Conservation (phyloP, 805 yeast species). For the Suhomyces xylopsoci region DNA sequence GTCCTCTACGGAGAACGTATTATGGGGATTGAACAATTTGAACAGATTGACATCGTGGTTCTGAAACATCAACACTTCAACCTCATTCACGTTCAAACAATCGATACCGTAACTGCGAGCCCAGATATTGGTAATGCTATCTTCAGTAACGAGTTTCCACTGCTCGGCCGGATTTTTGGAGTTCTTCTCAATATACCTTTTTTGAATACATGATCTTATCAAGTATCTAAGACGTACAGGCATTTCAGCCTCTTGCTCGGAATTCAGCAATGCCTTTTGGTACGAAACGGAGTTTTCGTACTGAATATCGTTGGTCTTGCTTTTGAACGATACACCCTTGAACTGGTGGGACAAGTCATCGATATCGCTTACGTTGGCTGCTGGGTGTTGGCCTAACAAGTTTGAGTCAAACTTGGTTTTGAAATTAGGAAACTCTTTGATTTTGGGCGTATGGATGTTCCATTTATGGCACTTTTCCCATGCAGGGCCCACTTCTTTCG, state of each 20-base stretch:
- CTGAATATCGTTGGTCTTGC: constrained; percentile 22
- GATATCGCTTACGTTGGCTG: constrained; percentile 1
- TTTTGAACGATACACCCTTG: constrained; percentile 1
- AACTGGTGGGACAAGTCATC: constrained; percentile 3
- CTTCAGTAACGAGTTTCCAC: constrained; percentile 67
- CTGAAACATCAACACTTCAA: constrained; percentile 41
- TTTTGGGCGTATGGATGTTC: constrained; percentile 44
- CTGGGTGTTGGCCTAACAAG: constrained; percentile 14
- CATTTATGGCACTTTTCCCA: constrained; percentile 50
- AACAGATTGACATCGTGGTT: constrained; percentile 33
- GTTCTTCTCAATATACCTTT: constrained; percentile 43
- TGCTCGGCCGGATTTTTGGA: constrained; percentile 21
- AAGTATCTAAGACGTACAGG: constrained; percentile 54
- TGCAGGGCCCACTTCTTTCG: constrained; percentile 44
- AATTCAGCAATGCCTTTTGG: constrained; percentile 21
- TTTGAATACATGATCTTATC: constrained; percentile 57
- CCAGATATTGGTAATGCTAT: constrained; percentile 52
- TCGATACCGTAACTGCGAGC: constrained; percentile 51
- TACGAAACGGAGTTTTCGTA: constrained; percentile 27
- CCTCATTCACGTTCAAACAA: constrained; percentile 50
- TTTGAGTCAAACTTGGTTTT: constrained; percentile 34
- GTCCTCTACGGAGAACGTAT: constrained; percentile 21
- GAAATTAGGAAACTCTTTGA: constrained; percentile 49
- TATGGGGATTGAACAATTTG: constrained; percentile 25
- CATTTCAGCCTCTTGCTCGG: constrained; percentile 38